phyloP scores from a whole-genome alignment of 352 stramenopile species.

The Phytopythium cucurbitacearum region DNA sequence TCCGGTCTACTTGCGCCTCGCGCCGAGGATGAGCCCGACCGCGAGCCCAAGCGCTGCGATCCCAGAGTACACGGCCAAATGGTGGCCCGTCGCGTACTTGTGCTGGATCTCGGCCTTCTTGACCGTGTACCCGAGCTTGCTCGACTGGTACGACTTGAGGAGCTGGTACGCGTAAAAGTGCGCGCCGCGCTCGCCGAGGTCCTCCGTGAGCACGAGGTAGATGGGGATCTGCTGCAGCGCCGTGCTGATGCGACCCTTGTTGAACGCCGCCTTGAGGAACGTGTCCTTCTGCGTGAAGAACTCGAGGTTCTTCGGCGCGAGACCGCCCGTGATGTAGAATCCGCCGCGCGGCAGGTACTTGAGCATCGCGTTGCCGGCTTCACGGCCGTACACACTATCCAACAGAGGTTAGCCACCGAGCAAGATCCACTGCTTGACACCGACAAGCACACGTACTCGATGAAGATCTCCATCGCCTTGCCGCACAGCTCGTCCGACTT shows the following conservation, averaged over 20 bases:
- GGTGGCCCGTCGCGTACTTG: slow-evolving; percentile 33
- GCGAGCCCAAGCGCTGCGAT: slow-evolving; percentile 34
- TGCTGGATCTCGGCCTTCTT: slow-evolving; percentile 18
- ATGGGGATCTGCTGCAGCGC: slow-evolving; percentile 75
- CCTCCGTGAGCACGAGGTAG: slow-evolving; percentile 89
- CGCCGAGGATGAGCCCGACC: slow-evolving; percentile 21
- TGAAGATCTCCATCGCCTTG: slow-evolving; percentile 93
- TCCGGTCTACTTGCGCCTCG: slow-evolving; percentile 3
- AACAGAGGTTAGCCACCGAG: neutral
- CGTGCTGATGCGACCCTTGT: slow-evolving; percentile 87
- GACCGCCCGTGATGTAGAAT: slow-evolving; percentile 95
- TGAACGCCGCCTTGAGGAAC: slow-evolving; percentile 83
- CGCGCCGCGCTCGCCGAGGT: slow-evolving; percentile 86
- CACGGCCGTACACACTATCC: slow-evolving; percentile 88
- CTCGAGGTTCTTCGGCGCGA: slow-evolving; percentile 96
- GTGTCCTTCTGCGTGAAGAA: slow-evolving; percentile 85
- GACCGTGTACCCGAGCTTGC: slow-evolving; percentile 28
- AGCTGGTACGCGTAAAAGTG: slow-evolving; percentile 87
- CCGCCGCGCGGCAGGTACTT: slow-evolving; percentile 96
- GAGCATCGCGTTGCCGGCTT: slow-evolving; percentile 92
- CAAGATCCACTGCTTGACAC: neutral
- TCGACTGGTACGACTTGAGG: slow-evolving; percentile 53
- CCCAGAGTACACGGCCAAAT: slow-evolving; percentile 38
- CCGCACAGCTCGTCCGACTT: slow-evolving; percentile 79
- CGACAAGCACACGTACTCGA: slow-evolving; percentile 52